Conservation (phyloP, 1,139 yeast species). For the Trichomonascaceae sp. region DNA sequence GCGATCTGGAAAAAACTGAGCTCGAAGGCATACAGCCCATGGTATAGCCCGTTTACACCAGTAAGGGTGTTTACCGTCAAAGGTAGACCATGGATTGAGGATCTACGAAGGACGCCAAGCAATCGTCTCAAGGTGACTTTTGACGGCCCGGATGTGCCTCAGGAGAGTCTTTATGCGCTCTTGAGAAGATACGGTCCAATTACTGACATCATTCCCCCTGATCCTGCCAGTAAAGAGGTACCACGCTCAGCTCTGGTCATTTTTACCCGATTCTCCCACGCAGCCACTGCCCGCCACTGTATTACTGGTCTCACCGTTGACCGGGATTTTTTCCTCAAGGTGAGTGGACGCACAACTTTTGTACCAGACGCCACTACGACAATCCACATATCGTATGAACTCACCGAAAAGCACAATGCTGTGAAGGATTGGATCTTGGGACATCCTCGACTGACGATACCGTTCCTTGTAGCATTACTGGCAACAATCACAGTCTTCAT, state of each 20-base stretch:
- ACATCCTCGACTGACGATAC: constrained; percentile 74
- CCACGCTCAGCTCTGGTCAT: constrained; percentile 39
- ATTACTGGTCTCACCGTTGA: constrained; percentile 49
- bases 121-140: constrained; percentile 48
- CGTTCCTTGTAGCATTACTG: constrained; percentile 43
- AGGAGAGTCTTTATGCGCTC: constrained; percentile 70
- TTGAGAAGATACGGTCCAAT: constrained; percentile 83
- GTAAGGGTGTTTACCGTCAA: constrained; percentile 58
- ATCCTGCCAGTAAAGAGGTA: constrained; percentile 33
- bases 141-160: constrained; percentile 64
- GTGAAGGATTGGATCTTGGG: constrained; percentile 42
- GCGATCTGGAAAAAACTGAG: constrained; percentile 14
- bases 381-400: constrained; percentile 62
- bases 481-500: constrained; percentile 75
- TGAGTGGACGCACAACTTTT: constrained; percentile 19
- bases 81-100: constrained; percentile 96
- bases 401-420: constrained; percentile 38
- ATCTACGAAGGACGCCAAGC: constrained; percentile 64
- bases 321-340: constrained; percentile 19
- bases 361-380: constrained; percentile 27
- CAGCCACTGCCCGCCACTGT: constrained; percentile 85
- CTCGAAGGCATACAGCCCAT: constrained; percentile 12
- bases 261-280: constrained; percentile 48
- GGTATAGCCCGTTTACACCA: constrained; percentile 27
- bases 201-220: constrained; percentile 52